Evolutionary conservation across 768 basidiomycete species (phyloP), one percentile per base, ranked within the genome.

Genomic region (Paxillus ammoniavirescens): DNA sequence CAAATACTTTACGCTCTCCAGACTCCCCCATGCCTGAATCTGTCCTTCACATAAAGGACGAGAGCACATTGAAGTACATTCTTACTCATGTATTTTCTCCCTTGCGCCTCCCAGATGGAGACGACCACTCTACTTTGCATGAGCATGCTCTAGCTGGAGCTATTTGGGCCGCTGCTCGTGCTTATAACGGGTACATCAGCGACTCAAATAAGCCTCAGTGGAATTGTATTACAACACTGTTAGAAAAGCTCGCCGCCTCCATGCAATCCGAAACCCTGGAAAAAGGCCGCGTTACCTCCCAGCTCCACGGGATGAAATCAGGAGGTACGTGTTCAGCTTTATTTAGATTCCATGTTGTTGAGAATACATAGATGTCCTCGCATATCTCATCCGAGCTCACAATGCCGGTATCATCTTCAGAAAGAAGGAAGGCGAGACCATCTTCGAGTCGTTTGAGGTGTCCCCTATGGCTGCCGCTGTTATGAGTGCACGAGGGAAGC

Each of bases 21-120:
- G 10, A 35, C 35, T 35, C 35, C 85, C 1, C 85, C 1, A 73
- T 95, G 2, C 91, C 92, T 0, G 72, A 77, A 9, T 35, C 35
- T 12, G 35, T 35, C 35, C 35, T 35, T 78, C 14, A 26, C 21
- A 30, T 49, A 26, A 30, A 9, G 36, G 37, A 49, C 8, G 26
- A 35, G 7, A n/a, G 37, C 15, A 9, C 44, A 31, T 14, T 50
- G 50, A 37, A 48, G 10, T 54, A 60, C 44, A 45, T 42, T 26
- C 44, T 55, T 38, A 58, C 52, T 15, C 59, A 60, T 28, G 53
- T 60, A 1, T 52, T 60, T 37, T 41, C 51, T 40, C 56, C 59
- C 2, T 18, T 52, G n/a, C 0, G 42, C 23, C 43, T 53, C 38
- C 53, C 53, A 6, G 7, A 43, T 3, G 1, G 41, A 8, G 42